Percentiles rank a stretch among this genome's conserved stretches.
Evolutionary conservation across 106 monocot genomes (phyloP).

Genomic region (Cymbidium sinense): DNA sequence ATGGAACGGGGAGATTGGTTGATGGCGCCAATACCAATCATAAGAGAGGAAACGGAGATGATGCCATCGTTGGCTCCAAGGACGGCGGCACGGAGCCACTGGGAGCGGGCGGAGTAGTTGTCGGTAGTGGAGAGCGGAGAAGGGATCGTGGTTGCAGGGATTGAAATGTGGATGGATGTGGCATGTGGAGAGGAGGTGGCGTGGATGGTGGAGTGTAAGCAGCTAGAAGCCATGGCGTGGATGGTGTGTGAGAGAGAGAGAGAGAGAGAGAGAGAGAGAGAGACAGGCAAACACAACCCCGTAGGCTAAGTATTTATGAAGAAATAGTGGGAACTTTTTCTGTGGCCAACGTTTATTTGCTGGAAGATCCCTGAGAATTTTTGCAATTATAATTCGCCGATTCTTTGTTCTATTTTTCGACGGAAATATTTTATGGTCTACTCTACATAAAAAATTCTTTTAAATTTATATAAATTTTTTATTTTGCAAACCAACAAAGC

Average conservation of each 20-base stretch:
- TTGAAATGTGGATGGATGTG: neutral
- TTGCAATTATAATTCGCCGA: no score
- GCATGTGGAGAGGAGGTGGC: neutral
- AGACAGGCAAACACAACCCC: no score
- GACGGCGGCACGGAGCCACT: constrained; percentile 79
- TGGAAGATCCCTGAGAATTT: no score
- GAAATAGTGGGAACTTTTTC: no score
- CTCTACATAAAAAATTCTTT: no score
- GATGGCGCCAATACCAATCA: constrained; percentile 66
- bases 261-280: neutral
- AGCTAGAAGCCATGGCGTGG: neutral
- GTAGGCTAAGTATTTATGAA: no score
- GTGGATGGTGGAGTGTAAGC: neutral
- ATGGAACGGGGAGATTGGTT: constrained; percentile 30
- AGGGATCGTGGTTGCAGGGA: no score
- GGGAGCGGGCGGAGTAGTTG: constrained; percentile 33
- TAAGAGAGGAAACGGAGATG: constrained; percentile 60
- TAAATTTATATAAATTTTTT: no score
- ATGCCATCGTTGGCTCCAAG: constrained; percentile 83
- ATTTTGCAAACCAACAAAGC: no score
- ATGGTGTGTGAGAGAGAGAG: neutral
- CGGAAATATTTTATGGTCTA: no score
- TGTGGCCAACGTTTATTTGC: no score
- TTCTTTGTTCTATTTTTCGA: no score
- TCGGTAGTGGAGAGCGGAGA: neutral